Evolutionary conservation across 179 eudicot species (phyloP).

Genomic region (Silene noctiflora): DNA sequence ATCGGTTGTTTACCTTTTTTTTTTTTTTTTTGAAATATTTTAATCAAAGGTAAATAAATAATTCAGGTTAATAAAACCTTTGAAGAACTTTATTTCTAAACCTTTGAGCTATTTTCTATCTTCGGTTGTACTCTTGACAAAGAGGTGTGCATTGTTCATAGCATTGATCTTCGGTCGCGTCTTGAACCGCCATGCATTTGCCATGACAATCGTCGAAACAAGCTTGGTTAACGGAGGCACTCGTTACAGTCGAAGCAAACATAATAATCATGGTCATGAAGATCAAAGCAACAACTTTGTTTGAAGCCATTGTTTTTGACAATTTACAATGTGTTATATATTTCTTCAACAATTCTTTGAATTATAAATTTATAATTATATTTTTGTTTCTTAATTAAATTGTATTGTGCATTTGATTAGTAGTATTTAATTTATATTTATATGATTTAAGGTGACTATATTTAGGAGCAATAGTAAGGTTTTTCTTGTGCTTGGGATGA

Average conservation of each 20-base stretch:
- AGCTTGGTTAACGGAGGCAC: neutral
- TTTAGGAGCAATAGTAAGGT: neutral
- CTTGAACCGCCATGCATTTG: conserved; percentile 17
- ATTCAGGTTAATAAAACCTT: too few species aligned
- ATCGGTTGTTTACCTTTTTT: too few species aligned
- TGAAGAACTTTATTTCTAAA: too few species aligned
- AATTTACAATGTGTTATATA: too few species aligned
- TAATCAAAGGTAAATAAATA: too few species aligned
- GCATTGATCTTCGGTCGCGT: conserved; percentile 6
- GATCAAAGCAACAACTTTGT: conserved; percentile 15
- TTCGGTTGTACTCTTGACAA: conserved; percentile 12
- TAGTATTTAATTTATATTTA: neutral
- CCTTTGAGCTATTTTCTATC: neutral
- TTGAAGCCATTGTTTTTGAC: conserved; percentile 8
- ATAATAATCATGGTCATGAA: conserved; percentile 16
- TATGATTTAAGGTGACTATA: neutral
- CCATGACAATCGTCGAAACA: conserved; percentile 6
- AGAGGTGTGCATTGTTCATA: conserved; percentile 13
- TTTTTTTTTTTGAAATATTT: too few species aligned
- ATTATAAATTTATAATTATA: too few species aligned
- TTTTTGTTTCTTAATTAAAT: too few species aligned
- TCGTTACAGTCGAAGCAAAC: neutral
- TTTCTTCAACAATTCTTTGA: too few species aligned
- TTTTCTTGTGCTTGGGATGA: conserved; percentile 3
- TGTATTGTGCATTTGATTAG: too few species aligned